These are phyloP conservation scores for Diplodia intermedia DNA, from an alignment of 2,329 filamentous ascomycete species.

Conservation along the genomic window DNA sequence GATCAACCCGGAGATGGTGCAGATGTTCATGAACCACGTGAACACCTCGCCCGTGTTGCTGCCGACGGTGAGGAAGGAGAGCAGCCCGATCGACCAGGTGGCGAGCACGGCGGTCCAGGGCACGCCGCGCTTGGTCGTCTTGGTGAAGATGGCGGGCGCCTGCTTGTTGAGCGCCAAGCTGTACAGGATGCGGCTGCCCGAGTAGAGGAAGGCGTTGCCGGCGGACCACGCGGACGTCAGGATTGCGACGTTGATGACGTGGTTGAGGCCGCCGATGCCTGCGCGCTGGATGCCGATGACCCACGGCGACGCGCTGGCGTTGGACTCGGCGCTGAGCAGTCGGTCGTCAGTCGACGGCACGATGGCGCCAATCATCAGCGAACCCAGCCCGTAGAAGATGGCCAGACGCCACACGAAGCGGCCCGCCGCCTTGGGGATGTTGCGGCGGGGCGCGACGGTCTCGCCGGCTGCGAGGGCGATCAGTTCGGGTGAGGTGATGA, in stretches of 20 bases:
- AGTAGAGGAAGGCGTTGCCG: conserved; percentile 41
- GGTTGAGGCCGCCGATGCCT: conserved; percentile 50
- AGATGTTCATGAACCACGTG: conserved; percentile 74
- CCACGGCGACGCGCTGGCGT: conserved; percentile 64
- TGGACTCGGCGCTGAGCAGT: conserved; percentile 51
- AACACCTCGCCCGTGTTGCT: conserved; percentile 60
- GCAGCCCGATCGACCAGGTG: conserved; percentile 38
- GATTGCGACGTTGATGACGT: conserved; percentile 40
- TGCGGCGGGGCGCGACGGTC: conserved; percentile 63
- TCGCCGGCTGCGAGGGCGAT: conserved; percentile 69
- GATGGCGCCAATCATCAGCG: conserved; percentile 63
- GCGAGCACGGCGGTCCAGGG: conserved; percentile 74
- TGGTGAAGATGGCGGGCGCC: conserved; percentile 38
- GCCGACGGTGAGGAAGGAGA: conserved; percentile 59
- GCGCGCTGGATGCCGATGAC: conserved; percentile 58
- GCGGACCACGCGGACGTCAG: conserved; percentile 41
- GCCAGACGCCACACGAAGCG: conserved; percentile 80
- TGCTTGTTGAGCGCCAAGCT: conserved; percentile 39
- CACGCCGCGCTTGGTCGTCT: conserved; percentile 66
- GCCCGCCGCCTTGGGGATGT: conserved; percentile 75
- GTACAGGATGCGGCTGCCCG: conserved; percentile 39
- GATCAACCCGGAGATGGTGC: conserved; percentile 63
- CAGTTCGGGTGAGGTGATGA: conserved; percentile 63
- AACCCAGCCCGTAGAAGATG: conserved; percentile 53
- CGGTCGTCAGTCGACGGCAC: conserved; percentile 58